Percentiles rank a stretch among this genome's conserved stretches.
Conservation (phyloP, 257 asterid species). For the Jaltomata sinuosa region DNA sequence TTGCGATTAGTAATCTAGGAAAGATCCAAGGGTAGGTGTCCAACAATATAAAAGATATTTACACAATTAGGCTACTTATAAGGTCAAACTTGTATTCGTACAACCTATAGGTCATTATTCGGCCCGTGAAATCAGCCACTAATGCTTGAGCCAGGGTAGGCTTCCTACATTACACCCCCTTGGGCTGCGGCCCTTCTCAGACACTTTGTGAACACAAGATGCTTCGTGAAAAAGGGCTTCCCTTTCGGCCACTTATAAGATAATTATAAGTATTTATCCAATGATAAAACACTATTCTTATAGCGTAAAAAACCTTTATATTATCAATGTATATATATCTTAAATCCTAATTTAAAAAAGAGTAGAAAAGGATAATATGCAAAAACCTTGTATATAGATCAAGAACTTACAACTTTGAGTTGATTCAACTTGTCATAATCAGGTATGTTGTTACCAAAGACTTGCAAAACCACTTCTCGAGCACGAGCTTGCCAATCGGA, state of each 20-base stretch:
- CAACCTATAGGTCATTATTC: background rate
- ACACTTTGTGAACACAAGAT: background rate
- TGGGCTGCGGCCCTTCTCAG: background rate
- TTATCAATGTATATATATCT: background rate
- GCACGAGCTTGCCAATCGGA: slow-evolving; percentile 17
- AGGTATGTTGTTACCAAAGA: slow-evolving; percentile 5
- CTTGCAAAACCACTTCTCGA: slow-evolving; percentile 10
- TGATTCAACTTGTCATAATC: slow-evolving; percentile 6
- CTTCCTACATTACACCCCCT: background rate
- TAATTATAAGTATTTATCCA: too few relatives aligned
- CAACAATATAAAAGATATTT: background rate
- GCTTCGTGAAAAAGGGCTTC: background rate
- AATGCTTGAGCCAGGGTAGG: background rate
- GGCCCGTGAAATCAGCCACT: background rate
- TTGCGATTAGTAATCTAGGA: too few relatives aligned
- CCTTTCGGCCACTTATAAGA: background rate
- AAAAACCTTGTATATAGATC: background rate
- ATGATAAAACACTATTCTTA: background rate
- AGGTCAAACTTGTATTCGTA: background rate
- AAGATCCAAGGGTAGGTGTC: background rate
- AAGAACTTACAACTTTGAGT: slow-evolving; percentile 18
- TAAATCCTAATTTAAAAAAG: background rate
- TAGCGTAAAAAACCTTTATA: background rate
- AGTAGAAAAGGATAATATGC: background rate
- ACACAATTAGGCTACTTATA: background rate